A percentile compares a stretch with the other conserved stretches of the same genome.
Evolutionary conservation across 495 filamentous ascomycete species (phyloP).

Genomic region (Penicillium argentinense): DNA sequence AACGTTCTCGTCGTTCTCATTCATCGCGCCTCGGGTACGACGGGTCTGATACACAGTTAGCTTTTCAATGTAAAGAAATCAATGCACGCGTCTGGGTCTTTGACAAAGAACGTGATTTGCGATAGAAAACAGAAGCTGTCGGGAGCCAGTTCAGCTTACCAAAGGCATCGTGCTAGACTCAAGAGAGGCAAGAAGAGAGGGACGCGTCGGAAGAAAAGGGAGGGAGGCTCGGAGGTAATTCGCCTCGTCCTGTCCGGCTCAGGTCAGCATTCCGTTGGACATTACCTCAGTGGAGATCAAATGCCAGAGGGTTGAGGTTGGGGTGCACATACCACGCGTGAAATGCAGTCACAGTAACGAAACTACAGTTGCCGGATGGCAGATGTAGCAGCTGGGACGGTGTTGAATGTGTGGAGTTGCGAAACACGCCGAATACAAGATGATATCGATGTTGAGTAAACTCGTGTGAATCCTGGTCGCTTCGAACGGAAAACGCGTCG

Average conservation of each 20-base stretch:
- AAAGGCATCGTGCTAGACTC: conserved; percentile 39
- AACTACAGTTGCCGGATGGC: conserved; percentile 30
- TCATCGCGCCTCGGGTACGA: conserved; percentile 67
- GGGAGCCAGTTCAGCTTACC: conserved; percentile 33
- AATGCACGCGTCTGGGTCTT: conserved; percentile 13
- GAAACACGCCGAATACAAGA: conserved; percentile 22
- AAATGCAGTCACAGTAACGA: conserved; percentile 31
- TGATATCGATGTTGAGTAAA: conserved; percentile 31
- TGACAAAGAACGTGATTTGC: background rate
- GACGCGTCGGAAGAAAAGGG: conserved; percentile 30
- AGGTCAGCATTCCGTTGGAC: conserved; percentile 44
- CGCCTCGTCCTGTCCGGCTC: conserved; percentile 25
- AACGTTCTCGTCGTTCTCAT: conserved; percentile 93
- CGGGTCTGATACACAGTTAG: conserved; percentile 46
- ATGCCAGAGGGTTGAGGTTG: conserved; percentile 36
- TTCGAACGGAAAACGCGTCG: conserved; percentile 26
- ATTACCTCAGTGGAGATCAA: conserved; percentile 40
- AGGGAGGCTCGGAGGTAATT: conserved; percentile 32
- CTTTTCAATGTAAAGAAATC: background rate
- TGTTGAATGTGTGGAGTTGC: conserved; percentile 17
- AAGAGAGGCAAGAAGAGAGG: conserved; percentile 18
- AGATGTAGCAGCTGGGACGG: conserved; percentile 18
- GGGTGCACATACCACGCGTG: conserved; percentile 47
- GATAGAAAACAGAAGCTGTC: conserved; percentile 5
- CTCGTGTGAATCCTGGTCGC: conserved; percentile 23